These are phyloP conservation scores for Sindora glabra DNA, from an alignment of 306 rosid species.

Conservation along the genomic window DNA sequence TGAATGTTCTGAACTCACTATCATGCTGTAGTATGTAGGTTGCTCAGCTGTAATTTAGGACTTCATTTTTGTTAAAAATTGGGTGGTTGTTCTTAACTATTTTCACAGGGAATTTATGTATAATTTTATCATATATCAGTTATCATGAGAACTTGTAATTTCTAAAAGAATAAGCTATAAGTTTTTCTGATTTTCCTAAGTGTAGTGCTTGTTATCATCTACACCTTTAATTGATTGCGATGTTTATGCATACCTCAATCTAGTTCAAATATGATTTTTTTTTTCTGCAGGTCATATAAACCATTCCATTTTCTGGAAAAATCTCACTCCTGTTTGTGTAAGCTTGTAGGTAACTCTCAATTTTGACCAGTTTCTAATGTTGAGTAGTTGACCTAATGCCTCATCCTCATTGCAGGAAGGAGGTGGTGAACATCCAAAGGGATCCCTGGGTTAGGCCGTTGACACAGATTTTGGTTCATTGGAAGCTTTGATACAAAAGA, in stretches of 20 bases:
- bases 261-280: background rate
- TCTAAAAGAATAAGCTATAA: background rate
- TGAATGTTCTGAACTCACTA: too few relatives aligned
- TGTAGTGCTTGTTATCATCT: background rate
- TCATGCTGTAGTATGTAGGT: too few relatives aligned
- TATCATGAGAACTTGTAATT: background rate
- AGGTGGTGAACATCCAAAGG: slow-evolving; percentile 43
- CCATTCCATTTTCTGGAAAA: slow-evolving; percentile 49
- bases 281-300: slow-evolving; percentile 25
- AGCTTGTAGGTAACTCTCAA: background rate
- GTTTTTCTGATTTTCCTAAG: background rate
- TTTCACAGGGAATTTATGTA: background rate
- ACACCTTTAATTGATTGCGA: background rate
- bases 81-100: too few relatives aligned
- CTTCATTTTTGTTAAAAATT: too few relatives aligned
- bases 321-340: slow-evolving; percentile 36
- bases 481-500: slow-evolving; percentile 26
- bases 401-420: slow-evolving; percentile 27
- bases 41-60: too few relatives aligned
- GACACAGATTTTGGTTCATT: slow-evolving; percentile 39
- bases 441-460: slow-evolving; percentile 40
- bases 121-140: background rate
- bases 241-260: too few relatives aligned
- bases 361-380: background rate
- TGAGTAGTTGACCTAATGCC: background rate